Base-by-base conservation (phyloP, 2,329 filamentous ascomycete species). In the Phaeosphaeria sp. region DNA sequence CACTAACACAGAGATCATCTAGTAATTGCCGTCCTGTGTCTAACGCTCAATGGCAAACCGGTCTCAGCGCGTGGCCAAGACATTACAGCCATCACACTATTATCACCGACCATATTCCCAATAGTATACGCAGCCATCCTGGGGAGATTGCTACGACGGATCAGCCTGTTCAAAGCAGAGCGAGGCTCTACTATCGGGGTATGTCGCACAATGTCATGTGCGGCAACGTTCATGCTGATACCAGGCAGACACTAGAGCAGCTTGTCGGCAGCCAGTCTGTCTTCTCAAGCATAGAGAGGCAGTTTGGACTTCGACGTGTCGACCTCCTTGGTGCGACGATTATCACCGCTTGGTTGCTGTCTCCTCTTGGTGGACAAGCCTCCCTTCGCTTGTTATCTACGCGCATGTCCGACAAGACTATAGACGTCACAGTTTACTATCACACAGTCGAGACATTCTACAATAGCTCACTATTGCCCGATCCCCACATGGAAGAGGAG, bases 51-150 rank as follows among this genome's bases (percentile, higher is more conserved):
- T 36, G 30, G 30, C 6, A 13, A 36, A 6, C 30, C 30, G 30
- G 30, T 36, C 6, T 36, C 30, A 9, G 30, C 30, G 11, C 59
- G 52, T 20, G 60, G 60, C 9, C 51, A 59, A 18, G 39, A 60
- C 6, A 33, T 60, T n/a, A 57, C 57, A 30, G 49, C 54, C 2
- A 49, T 57, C 7, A 57, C 53, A 8, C 48, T 60, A 6, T 24
- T 63, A 1, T 55, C 57, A 1, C 57, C 60, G 7, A 63, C 55
- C n/a, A 55, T 63, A 3, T 60, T 60, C 21, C 53, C 57, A 8
- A 63, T 63, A 25, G 47, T 63, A 24, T 60, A 63, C 33, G 57
- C 60, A 15, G 57, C 57, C 3, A 60, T 63, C 3, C 33, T 63
- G 2, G 57, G 60, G 11, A 60, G 53, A 27, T 20, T 55, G 2